Evolutionary conservation across 163 green algal genomes (phyloP), one percentile per base, ranked within the genome.

Genomic region (Chlorella variabilis): DNA sequence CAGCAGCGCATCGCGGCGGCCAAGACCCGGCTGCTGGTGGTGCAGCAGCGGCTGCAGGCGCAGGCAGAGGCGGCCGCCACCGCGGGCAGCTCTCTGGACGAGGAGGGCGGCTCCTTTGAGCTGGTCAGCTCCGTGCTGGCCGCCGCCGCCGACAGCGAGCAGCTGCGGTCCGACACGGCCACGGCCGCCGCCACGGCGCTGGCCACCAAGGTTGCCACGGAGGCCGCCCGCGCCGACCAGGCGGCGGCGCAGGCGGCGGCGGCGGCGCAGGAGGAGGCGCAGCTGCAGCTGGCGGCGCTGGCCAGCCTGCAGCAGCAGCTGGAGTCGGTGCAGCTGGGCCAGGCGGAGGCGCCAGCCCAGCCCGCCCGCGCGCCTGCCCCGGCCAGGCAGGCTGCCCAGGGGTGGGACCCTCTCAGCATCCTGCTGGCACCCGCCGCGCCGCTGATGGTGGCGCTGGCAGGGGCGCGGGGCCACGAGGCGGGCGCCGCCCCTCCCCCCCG

Each of bases 341-440:
- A 54, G 15, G 45, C 11, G 15, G 15, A 54, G 45, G 45, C n/a
- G n/a, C n/a, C n/a, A n/a, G n/a, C n/a, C n/a, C n/a, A n/a, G n/a
- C n/a, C n/a, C n/a, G n/a, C n/a, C n/a, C n/a, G n/a, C n/a, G n/a
- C n/a, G n/a, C n/a, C n/a, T n/a, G n/a, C n/a, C n/a, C n/a, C n/a
- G n/a, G n/a, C n/a, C n/a, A n/a, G n/a, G 17, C 41, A 54, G 51
- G 45, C 11, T 33, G 31, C 20, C 21, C 38, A 45, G 6, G 71
- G 45, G 17, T 68, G 34, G 49, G 63, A 54, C 51, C 25, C 25
- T 4, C 34, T 78, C 23, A 38, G 59, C 73, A 48, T 69, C 21
- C 56, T 80, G 56, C 73, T 80, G 36, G 73, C 73, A 4, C 73
- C 73, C 15, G 27, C 29, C 13, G 73, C 36, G 18, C 73, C 73